Base-by-base conservation (phyloP, 805 yeast genomes). In the Ogataea polymorpha region DNA sequence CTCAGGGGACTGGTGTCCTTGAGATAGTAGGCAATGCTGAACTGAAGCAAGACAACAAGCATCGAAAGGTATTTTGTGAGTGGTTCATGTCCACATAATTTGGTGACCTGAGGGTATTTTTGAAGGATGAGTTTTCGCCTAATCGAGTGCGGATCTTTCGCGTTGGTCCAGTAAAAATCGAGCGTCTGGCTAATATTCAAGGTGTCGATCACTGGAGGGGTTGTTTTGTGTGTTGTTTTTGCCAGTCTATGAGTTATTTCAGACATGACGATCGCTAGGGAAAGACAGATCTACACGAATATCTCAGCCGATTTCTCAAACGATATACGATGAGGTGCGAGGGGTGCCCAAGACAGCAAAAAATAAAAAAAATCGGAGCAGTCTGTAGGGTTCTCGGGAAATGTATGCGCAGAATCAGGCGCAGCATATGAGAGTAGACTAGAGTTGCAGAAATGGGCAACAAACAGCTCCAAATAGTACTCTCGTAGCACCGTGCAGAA, bases 41-140 rank as follows among this genome's bases (percentile, higher is more conserved):
- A 66, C 62, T 89, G 97, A n/a, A 83, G 50, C 1, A 67, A 44
- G 11, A 86, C 90, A 6, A 89, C 91, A 1, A 70, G 68, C 5
- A 71, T 44, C 13, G 85, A 80, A 12, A 85, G 76, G 68, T 82
- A 89, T 58, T 88, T 89, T 3, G 96, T 89, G 38, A 72, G 62
- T 1, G 96, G 95, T 61, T 89, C 97, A 45, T 79, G 86, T 4
- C 96, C 96, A 36, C 86, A 81, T 17, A 89, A 71, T 59, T 83
- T 83, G 16, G 82, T 71, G 16, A 89, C 85, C 46, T 87, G 80
- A 0, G 96, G 96, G 55, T 89, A 77, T 38, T 78, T 79, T 50
- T 77, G 75, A 54, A 89, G 65, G 42, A 89, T 89, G 43, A 71
- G 72, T 64, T 82, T 83, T 45, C 96, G 71, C 47, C 96, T 69